phyloP scores from a whole-genome alignment of 805 yeast species.

The Metschnikowia vanudenii region DNA sequence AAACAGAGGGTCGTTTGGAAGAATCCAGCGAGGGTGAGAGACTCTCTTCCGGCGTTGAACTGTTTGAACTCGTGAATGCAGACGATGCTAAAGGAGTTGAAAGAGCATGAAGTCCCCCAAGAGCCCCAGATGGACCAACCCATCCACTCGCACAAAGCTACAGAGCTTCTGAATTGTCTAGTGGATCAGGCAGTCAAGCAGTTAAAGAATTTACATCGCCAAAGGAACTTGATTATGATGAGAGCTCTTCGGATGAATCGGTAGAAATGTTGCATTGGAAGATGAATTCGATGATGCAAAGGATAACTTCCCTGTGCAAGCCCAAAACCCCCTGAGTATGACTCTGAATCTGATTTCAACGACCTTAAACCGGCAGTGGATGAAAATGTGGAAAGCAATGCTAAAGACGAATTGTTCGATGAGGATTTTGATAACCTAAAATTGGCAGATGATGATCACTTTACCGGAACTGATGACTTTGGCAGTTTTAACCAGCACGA shows the following conservation, averaged over 20 bases:
- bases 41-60: constrained; percentile 46
- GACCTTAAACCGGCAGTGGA: constrained; percentile 35
- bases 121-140: background rate
- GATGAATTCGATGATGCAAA: constrained; percentile 35
- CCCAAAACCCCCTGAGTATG: constrained; percentile 19
- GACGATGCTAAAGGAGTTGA: constrained; percentile 39
- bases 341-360: constrained; percentile 38
- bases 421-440: constrained; percentile 41
- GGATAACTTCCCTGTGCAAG: constrained; percentile 24
- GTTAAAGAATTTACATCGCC: constrained; percentile 62
- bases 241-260: constrained; percentile 45
- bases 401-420: constrained; percentile 30
- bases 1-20: constrained; percentile 17
- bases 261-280: constrained; percentile 22
- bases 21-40: constrained; percentile 39
- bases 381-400: constrained; percentile 2
- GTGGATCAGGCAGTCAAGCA: constrained; percentile 9
- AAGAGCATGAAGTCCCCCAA: constrained; percentile 1
- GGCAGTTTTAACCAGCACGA: constrained; percentile 18
- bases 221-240: constrained; percentile 52
- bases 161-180: constrained; percentile 9
- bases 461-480: constrained; percentile 35
- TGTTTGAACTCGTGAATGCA: constrained; percentile 54
- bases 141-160: constrained; percentile 15
- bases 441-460: constrained; percentile 37